These are phyloP conservation scores for Escallonia herrerae DNA, from an alignment of 129 eudicot species.

Conservation along the genomic window DNA sequence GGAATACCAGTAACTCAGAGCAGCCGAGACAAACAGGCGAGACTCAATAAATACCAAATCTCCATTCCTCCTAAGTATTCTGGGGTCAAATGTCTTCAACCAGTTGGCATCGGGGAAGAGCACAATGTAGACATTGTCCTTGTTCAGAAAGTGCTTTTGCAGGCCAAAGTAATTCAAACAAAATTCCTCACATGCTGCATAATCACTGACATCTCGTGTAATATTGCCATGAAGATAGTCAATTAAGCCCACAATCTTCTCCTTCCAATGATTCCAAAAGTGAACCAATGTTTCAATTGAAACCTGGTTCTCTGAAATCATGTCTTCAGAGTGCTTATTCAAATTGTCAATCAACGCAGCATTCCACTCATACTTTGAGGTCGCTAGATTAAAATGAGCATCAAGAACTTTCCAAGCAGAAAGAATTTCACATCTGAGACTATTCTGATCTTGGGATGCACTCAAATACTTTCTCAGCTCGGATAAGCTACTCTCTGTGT, in stretches of 20 bases:
- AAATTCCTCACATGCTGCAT: conserved; percentile 24
- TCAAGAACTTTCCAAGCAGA: conserved; percentile 41
- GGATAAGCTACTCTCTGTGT: conserved; percentile 25
- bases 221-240: conserved; percentile 31
- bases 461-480: conserved; percentile 27
- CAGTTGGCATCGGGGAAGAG: conserved; percentile 50
- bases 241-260: conserved; percentile 17
- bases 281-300: conserved; percentile 41
- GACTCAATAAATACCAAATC: conserved; percentile 25
- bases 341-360: conserved; percentile 16
- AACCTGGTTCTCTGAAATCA: conserved; percentile 24
- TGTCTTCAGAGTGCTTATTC: conserved; percentile 19
- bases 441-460: conserved; percentile 17
- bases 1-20: conserved; percentile 33
- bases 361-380: conserved; percentile 46
- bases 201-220: conserved; percentile 13
- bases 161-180: conserved; percentile 55
- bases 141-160: conserved; percentile 16
- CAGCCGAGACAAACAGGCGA: conserved; percentile 33
- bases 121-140: conserved; percentile 21
- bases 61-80: conserved; percentile 21
- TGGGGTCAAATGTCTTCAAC: conserved; percentile 33
- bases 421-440: conserved; percentile 32
- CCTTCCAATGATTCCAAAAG: conserved; percentile 54
- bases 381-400: conserved; percentile 15